Percentiles rank a stretch among this genome's conserved stretches.
phyloP scores from a whole-genome alignment of 768 basidiomycete genomes.

The Collybia mongolica region DNA sequence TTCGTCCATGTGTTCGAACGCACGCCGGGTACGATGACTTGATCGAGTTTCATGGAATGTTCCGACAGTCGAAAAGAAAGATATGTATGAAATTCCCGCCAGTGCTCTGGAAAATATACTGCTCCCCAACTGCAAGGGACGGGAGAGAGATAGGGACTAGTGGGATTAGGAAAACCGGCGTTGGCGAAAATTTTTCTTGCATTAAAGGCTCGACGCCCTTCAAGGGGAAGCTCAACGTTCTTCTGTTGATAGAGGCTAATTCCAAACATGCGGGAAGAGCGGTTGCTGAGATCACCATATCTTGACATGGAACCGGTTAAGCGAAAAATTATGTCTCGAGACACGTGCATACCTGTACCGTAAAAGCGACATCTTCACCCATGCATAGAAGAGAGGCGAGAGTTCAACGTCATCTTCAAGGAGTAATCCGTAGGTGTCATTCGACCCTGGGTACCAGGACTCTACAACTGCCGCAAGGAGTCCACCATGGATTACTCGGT shows the following conservation, averaged over 20 bases:
- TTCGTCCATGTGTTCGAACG: conserved; percentile 80
- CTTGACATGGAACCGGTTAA: conserved; percentile 29
- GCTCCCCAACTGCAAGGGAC: conserved; percentile 93
- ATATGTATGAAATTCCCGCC: conserved; percentile 85
- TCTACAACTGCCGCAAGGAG: conserved; percentile 83
- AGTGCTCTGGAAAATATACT: conserved; percentile 85
- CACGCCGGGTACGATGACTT: conserved; percentile 64
- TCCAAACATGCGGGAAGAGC: conserved; percentile 60
- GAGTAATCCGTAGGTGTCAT: conserved; percentile 75
- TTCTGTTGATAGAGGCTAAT: conserved; percentile 88
- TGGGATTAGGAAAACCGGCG: conserved; percentile 35
- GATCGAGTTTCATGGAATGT: conserved; percentile 32
- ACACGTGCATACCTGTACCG: conserved; percentile 57
- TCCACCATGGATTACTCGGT: conserved; percentile 76
- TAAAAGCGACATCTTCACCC: conserved; percentile 79
- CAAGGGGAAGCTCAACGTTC: conserved; percentile 67
- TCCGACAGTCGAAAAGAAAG: conserved; percentile 71
- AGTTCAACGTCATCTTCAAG: conserved; percentile 88
- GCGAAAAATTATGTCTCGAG: background rate
- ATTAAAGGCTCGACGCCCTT: conserved; percentile 68
- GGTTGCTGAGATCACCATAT: conserved; percentile 45
- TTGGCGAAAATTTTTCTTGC: conserved; percentile 57
- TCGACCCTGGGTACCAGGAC: conserved; percentile 80
- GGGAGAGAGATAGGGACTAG: conserved; percentile 79
- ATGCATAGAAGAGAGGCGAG: conserved; percentile 82